Percentiles rank a stretch among this genome's conserved stretches.
Evolutionary conservation across 1,139 yeast species (phyloP).

Genomic region (Yamadazyma atmosphaerica): DNA sequence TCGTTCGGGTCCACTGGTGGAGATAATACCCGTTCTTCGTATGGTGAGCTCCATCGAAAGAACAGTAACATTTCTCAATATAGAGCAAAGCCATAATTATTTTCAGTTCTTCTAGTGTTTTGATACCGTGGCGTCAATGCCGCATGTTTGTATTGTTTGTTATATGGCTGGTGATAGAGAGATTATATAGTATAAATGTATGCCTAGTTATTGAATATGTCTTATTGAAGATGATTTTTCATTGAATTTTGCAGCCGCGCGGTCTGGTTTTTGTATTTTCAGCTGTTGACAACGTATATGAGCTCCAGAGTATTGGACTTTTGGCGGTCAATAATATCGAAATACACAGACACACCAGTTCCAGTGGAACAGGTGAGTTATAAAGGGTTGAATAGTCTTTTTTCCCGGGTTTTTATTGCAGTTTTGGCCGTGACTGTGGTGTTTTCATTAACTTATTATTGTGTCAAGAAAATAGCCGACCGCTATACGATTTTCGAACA

Average conservation of each 20-base stretch:
- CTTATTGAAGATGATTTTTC: too few relatives aligned
- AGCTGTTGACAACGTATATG: neutral
- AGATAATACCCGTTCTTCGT: constrained; percentile 6
- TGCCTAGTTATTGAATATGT: too few relatives aligned
- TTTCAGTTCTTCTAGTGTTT: neutral
- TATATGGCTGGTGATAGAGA: neutral
- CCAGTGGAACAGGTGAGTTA: neutral
- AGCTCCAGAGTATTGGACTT: neutral
- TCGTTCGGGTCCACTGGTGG: constrained; percentile 2
- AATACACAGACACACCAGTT: neutral
- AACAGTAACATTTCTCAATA: constrained; percentile 16
- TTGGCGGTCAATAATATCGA: neutral
- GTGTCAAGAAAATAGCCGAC: neutral
- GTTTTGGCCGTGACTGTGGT: neutral
- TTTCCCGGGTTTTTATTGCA: neutral
- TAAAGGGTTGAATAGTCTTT: neutral
- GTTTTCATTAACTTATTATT: neutral
- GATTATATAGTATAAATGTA: too few relatives aligned
- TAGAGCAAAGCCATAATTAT: constrained; percentile 3
- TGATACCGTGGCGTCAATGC: too few relatives aligned
- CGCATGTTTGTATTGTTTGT: neutral
- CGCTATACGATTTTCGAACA: neutral
- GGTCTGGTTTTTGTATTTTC: too few relatives aligned
- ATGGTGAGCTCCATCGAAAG: constrained; percentile 18
- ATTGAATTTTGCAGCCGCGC: too few relatives aligned